Evolutionary conservation across 2,329 filamentous ascomycete species (phyloP).

Genomic region (Phyllosticta paracitricarpa): DNA sequence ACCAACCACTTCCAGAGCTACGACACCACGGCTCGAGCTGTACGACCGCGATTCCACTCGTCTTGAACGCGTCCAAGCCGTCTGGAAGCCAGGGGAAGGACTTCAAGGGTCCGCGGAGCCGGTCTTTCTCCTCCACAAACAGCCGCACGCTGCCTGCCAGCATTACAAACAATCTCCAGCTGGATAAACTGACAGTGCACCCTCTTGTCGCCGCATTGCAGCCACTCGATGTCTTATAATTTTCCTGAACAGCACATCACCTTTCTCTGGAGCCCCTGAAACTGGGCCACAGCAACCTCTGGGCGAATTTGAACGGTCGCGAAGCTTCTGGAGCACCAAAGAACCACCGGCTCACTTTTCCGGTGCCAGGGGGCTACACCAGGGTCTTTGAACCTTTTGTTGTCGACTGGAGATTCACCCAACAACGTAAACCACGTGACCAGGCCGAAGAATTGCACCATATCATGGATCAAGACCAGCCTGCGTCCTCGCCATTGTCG

Average conservation of each 20-base stretch:
- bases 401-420: neutral
- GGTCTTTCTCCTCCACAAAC: neutral
- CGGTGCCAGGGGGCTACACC: neutral
- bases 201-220: neutral
- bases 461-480: neutral
- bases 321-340: neutral
- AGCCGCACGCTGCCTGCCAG: neutral
- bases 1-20: neutral
- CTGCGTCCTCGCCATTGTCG: neutral
- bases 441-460: neutral
- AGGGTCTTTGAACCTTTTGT: neutral
- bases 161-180: neutral
- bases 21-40: neutral
- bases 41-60: neutral
- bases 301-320: neutral
- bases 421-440: neutral
- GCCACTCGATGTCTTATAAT: neutral
- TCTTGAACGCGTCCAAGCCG: neutral
- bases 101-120: neutral
- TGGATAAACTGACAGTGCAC: neutral
- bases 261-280: neutral
- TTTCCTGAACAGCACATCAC: neutral
- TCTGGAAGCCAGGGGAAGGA: neutral
- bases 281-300: neutral
- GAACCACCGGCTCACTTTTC: neutral